Base-by-base conservation (phyloP, 2,329 filamentous ascomycete genomes). In the Anthostomella pinea region DNA sequence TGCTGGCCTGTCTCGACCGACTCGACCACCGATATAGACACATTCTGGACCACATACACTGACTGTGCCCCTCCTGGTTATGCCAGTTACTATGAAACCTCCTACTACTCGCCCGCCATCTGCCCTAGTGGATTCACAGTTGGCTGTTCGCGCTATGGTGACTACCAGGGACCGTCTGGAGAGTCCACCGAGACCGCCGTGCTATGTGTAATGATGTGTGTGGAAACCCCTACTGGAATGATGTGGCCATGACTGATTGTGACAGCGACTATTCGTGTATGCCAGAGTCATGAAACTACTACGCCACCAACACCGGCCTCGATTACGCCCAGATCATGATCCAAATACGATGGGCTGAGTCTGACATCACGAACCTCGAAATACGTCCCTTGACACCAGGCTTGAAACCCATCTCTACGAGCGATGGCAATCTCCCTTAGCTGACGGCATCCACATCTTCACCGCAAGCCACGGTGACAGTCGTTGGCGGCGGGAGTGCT, bases 21-120 rank as follows among this genome's bases (percentile, higher is more conserved):
- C 14, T 15, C 41, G 9, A 31, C 14, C 10, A 29, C 10, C 10
- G 41, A 41, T 9, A 41, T 47, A n/a, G 35, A 45, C 20, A 20
- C 33, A 19, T 47, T 47, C 16, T 47, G 38, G 44, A 30, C 30
- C 5, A 25, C 16, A 8, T 22, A 33, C 31, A 29, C 41, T 2
- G 27, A 34, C 16, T 47, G 44, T 17, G 41, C 24, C 11, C 41
- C 41, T 13, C 41, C 44, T 9, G 38, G 41, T 17, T 47, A 41
- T 16, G 25, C 38, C 6, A 42, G 28, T 22, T 47, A 45, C 30
- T 39, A 31, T 13, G 33, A 36, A 4, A 47, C 41, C 6, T 43
- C 28, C 22, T 48, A 39, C 19, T 48, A 46, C 29, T 46, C 45
- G 11, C 45, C 45, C 6, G 42, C 42, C 19, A 41, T 46, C 23